A percentile compares a stretch with the other conserved stretches of the same genome.
Evolutionary conservation across 1,284 basidiomycete species (phyloP).

Genomic region (Leccinum huronense): DNA sequence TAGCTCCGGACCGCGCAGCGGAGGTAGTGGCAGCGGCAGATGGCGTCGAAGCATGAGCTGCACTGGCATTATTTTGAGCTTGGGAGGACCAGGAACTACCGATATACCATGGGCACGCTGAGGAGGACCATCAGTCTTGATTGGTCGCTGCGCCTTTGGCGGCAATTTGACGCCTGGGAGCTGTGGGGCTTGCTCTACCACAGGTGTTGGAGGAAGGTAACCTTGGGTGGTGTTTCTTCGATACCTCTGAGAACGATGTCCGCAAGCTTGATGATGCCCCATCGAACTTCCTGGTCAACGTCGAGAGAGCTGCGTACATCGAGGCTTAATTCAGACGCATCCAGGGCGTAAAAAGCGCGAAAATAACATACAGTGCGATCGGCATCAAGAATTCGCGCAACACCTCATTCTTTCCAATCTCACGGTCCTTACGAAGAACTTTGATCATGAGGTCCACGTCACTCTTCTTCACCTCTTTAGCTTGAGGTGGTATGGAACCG

Average conservation of each 20-base stretch:
- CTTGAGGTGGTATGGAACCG: slow-evolving; percentile 66
- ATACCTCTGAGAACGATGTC: slow-evolving; percentile 84
- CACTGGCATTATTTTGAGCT: slow-evolving; percentile 50
- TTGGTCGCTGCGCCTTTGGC: slow-evolving; percentile 29
- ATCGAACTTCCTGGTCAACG: slow-evolving; percentile 84
- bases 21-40: slow-evolving; percentile 23
- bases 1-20: slow-evolving; percentile 19
- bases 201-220: slow-evolving; percentile 78
- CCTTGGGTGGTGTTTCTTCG: slow-evolving; percentile 83
- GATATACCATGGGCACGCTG: slow-evolving; percentile 45
- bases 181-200: slow-evolving; percentile 59
- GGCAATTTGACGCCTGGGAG: slow-evolving; percentile 45
- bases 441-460: slow-evolving; percentile 82
- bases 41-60: slow-evolving; percentile 20
- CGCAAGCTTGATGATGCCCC: slow-evolving; percentile 89
- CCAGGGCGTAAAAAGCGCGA: slow-evolving; percentile 7
- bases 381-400: slow-evolving; percentile 79
- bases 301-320: slow-evolving; percentile 54
- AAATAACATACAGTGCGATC: slow-evolving; percentile 65
- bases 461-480: slow-evolving; percentile 74
- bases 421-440: slow-evolving; percentile 77
- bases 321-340: slow-evolving; percentile 13
- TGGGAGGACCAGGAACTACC: slow-evolving; percentile 46
- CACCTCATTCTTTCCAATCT: slow-evolving; percentile 81
- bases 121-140: slow-evolving; percentile 44